Percentiles rank a stretch among this genome's conserved stretches.
Evolutionary conservation across 2,329 filamentous ascomycete genomes (phyloP).

Genomic region (Ceratocystis diversiconidia): DNA sequence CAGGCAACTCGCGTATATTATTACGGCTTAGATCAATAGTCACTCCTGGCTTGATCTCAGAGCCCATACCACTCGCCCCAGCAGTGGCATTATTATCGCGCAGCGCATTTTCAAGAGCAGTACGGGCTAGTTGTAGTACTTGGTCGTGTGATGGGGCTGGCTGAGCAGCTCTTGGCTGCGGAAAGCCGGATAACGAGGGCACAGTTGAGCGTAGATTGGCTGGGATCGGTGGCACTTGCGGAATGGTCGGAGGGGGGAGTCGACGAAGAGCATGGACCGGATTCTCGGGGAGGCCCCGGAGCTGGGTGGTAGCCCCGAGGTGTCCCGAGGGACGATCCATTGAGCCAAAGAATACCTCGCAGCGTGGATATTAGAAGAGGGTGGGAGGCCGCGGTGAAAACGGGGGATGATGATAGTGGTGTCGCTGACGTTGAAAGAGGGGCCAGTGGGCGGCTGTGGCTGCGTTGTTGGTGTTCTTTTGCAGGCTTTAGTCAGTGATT

Average conservation of each 20-base stretch:
- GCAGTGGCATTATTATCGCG: constrained; percentile 51
- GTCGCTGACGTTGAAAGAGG: background rate
- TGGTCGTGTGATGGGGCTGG: constrained; percentile 33
- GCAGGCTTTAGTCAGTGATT: background rate
- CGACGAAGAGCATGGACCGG: constrained; percentile 24
- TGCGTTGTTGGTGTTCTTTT: background rate
- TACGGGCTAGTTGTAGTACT: constrained; percentile 49
- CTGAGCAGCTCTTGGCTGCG: constrained; percentile 28
- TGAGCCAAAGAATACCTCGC: background rate
- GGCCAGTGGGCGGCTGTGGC: background rate
- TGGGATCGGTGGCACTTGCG: constrained; percentile 28
- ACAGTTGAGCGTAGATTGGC: constrained; percentile 18
- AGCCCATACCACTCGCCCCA: constrained; percentile 42
- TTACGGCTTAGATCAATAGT: constrained; percentile 68
- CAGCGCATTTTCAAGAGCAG: constrained; percentile 53
- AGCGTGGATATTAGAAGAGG: background rate
- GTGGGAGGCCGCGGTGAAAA: background rate
- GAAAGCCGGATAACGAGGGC: constrained; percentile 21
- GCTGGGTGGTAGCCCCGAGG: constrained; percentile 25
- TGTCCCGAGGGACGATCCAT: constrained; percentile 19
- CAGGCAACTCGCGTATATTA: constrained; percentile 55
- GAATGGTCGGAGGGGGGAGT: constrained; percentile 26
- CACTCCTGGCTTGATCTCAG: constrained; percentile 51
- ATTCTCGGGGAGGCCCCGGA: constrained; percentile 30
- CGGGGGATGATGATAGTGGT: background rate